These are phyloP conservation scores for Fusarium paranaense DNA, from an alignment of 2,329 filamentous ascomycete genomes.

Conservation along the genomic window DNA sequence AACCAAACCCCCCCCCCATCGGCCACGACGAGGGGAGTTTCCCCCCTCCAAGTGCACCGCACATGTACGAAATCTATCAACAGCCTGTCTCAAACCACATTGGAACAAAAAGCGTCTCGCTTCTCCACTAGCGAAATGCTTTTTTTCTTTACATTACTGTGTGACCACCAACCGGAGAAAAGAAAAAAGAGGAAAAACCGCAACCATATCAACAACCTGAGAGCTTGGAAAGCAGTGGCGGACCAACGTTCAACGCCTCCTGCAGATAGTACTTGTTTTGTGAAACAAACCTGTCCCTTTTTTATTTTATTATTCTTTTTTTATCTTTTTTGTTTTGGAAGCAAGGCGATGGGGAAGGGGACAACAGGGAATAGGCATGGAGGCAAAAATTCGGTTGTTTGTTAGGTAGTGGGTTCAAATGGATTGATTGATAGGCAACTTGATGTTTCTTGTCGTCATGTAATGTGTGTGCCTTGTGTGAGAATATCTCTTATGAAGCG, in stretches of 20 bases:
- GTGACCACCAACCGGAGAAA: slow-evolving; percentile 29
- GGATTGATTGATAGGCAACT: slow-evolving; percentile 34
- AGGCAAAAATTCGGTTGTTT: slow-evolving; percentile 39
- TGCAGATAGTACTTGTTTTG: slow-evolving; percentile 38
- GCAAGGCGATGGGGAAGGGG: slow-evolving; percentile 40
- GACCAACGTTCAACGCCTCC: slow-evolving; percentile 2
- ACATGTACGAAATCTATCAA: slow-evolving; percentile 36
- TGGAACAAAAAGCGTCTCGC: slow-evolving; percentile 6
- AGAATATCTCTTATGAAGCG: not conserved
- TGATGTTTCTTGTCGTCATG: not conserved
- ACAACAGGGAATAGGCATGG: slow-evolving; percentile 40
- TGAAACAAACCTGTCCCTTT: not conserved
- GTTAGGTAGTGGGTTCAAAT: slow-evolving; percentile 43
- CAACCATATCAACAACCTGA: slow-evolving; percentile 28
- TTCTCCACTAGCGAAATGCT: not conserved
- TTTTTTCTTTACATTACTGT: slow-evolving; percentile 29
- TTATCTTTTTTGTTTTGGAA: slow-evolving; percentile 28
- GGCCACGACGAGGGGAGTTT: not conserved
- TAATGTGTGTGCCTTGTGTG: not conserved
- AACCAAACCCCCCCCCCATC: not conserved
- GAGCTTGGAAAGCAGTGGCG: slow-evolving; percentile 26
- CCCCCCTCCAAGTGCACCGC: slow-evolving; percentile 10
- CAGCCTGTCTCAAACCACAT: slow-evolving; percentile 28
- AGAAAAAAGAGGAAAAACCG: not conserved
- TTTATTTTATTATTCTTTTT: not conserved